phyloP scores from a whole-genome alignment of 192 early-diverging fungal genomes.

The Backusella liffmaniae region DNA sequence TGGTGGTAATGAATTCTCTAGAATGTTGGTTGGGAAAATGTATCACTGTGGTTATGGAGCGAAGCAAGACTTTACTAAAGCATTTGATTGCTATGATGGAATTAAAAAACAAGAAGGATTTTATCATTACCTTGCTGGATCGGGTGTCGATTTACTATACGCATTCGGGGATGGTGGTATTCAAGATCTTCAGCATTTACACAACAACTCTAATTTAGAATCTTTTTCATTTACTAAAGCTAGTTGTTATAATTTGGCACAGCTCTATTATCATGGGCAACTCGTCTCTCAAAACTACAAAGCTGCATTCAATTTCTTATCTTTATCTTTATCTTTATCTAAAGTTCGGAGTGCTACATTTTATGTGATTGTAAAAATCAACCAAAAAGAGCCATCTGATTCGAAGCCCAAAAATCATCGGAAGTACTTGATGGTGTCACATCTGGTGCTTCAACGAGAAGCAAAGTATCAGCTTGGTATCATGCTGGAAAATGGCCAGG shows the following conservation, averaged over 20 bases:
- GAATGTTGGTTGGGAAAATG: not conserved
- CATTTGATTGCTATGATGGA: not conserved
- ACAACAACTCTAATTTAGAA: not conserved
- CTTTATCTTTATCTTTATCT: not conserved
- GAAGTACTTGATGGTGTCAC: not conserved
- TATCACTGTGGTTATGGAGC: not conserved
- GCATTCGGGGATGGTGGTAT: not conserved
- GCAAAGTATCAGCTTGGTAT: no score
- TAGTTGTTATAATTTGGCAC: not conserved
- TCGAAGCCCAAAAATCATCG: not conserved
- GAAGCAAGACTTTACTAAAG: not conserved
- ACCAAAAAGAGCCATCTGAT: not conserved
- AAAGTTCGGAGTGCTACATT: accelerated
- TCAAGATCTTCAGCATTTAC: not conserved
- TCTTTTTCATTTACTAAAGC: no score
- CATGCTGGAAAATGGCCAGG: no score
- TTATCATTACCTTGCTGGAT: no score
- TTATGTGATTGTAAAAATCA: not conserved
- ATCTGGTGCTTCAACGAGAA: no score
- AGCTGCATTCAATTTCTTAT: not conserved
- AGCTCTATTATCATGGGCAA: not conserved
- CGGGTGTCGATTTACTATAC: not conserved
- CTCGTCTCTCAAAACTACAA: not conserved
- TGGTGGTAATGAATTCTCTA: not conserved
- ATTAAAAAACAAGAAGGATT: no score